Evolutionary conservation across 2,329 filamentous ascomycete species (phyloP).

Genomic region (Fusarium concolor): DNA sequence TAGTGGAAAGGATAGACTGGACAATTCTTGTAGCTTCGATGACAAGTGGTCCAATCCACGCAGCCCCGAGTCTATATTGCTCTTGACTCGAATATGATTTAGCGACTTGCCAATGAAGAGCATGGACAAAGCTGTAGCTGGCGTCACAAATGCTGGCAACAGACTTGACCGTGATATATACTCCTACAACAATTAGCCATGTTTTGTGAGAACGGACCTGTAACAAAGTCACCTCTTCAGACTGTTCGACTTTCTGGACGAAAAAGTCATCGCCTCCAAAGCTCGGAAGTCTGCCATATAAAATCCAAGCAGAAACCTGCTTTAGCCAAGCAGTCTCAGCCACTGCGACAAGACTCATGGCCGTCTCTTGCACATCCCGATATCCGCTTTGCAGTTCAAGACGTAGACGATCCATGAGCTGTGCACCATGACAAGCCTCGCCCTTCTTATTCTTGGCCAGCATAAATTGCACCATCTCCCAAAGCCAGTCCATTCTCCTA

Average conservation of each 20-base stretch:
- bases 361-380: slow-evolving; percentile 82
- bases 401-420: slow-evolving; percentile 81
- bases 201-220: background rate
- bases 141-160: slow-evolving; percentile 82
- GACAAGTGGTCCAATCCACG: slow-evolving; percentile 71
- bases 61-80: slow-evolving; percentile 57
- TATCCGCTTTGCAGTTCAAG: slow-evolving; percentile 88
- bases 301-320: slow-evolving; percentile 88
- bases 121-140: slow-evolving; percentile 81
- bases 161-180: slow-evolving; percentile 70
- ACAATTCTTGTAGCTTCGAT: slow-evolving; percentile 76
- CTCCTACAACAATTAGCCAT: slow-evolving; percentile 53
- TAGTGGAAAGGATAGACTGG: slow-evolving; percentile 78
- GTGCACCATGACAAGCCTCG: slow-evolving; percentile 71
- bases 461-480: slow-evolving; percentile 78
- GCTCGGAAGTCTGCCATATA: slow-evolving; percentile 85
- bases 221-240: slow-evolving; percentile 53
- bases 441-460: slow-evolving; percentile 53
- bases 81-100: slow-evolving; percentile 78
- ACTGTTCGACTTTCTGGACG: slow-evolving; percentile 65
- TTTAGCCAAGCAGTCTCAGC: slow-evolving; percentile 93
- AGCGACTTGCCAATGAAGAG: slow-evolving; percentile 91
- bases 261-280: slow-evolving; percentile 90
- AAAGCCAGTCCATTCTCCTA: slow-evolving; percentile 86
- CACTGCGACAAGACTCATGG: slow-evolving; percentile 76